Percentiles rank a stretch among this genome's conserved stretches.
Conservation (phyloP, 2,329 filamentous ascomycete species). For the Phyllosticta paracitricarpa region DNA sequence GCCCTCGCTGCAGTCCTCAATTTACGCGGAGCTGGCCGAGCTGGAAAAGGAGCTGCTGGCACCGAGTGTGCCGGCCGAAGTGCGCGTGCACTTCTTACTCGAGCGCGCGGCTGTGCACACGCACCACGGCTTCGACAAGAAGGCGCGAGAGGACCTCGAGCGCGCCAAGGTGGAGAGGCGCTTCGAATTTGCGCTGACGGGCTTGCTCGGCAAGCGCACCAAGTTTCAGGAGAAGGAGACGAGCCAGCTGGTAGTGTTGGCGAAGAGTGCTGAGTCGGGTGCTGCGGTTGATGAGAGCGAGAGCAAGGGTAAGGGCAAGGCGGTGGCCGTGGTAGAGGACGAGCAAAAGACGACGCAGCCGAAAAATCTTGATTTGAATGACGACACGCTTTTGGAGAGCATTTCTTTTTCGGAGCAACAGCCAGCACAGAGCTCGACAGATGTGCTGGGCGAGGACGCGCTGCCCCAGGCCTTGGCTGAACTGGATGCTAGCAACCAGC, state of each 20-base stretch:
- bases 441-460: conserved; percentile 34
- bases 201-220: conserved; percentile 75
- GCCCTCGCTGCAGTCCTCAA: conserved; percentile 47
- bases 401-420: conserved; percentile 62
- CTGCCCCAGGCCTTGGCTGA: conserved; percentile 53
- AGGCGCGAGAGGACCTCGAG: conserved; percentile 61
- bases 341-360: conserved; percentile 37
- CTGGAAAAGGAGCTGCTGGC: conserved; percentile 37
- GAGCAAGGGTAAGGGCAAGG: conserved; percentile 11
- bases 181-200: conserved; percentile 75
- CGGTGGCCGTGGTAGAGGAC: neutral
- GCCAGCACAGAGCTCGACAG: conserved; percentile 28
- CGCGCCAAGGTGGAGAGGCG: conserved; percentile 56
- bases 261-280: conserved; percentile 52
- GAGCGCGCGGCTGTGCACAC: conserved; percentile 78
- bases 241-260: conserved; percentile 85
- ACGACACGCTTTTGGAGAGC: conserved; percentile 84
- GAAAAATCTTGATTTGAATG: conserved; percentile 67
- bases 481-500: conserved; percentile 70
- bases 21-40: conserved; percentile 50
- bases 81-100: conserved; percentile 57
- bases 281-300: conserved; percentile 3
- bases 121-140: conserved; percentile 69
- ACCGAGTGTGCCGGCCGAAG: conserved; percentile 17
- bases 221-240: conserved; percentile 69